Conservation (phyloP, 495 filamentous ascomycete genomes). For the Mycothermus thermophilus region DNA sequence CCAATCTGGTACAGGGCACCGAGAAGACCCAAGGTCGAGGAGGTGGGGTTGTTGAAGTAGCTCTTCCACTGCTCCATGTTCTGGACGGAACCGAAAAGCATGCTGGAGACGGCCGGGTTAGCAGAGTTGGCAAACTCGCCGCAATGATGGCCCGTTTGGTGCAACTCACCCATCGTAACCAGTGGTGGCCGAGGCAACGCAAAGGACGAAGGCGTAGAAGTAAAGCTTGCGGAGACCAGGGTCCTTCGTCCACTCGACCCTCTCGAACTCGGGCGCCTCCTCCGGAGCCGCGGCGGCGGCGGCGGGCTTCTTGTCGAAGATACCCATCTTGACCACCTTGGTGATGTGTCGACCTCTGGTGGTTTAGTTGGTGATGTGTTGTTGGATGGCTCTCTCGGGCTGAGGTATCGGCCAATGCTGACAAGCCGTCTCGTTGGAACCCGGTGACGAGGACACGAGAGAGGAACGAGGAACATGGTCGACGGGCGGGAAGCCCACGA, state of each 20-base stretch:
- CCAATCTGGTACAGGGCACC: constrained; percentile 57
- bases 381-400: constrained; percentile 3
- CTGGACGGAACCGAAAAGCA: constrained; percentile 43
- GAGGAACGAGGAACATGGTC: constrained; percentile 6
- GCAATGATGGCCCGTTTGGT: neutral
- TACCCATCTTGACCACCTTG: constrained; percentile 15
- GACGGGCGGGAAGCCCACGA: constrained; percentile 5
- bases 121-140: neutral
- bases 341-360: constrained; percentile 3
- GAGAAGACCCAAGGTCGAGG: constrained; percentile 45
- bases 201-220: constrained; percentile 42
- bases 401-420: constrained; percentile 8
- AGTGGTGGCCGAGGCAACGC: constrained; percentile 47
- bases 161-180: constrained; percentile 49
- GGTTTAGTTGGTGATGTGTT: constrained; percentile 2
- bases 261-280: constrained; percentile 44
- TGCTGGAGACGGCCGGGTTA: constrained; percentile 21
- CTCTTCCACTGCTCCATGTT: constrained; percentile 36
- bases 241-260: constrained; percentile 45
- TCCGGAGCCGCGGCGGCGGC: constrained; percentile 28
- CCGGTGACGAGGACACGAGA: constrained; percentile 8
- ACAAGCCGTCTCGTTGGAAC: constrained; percentile 13
- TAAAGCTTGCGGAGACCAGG: constrained; percentile 49
- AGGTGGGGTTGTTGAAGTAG: constrained; percentile 38
- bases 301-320: constrained; percentile 25